Evolutionary conservation across 1,139 yeast species (phyloP).

Genomic region (Geotrichum carabidarum): DNA sequence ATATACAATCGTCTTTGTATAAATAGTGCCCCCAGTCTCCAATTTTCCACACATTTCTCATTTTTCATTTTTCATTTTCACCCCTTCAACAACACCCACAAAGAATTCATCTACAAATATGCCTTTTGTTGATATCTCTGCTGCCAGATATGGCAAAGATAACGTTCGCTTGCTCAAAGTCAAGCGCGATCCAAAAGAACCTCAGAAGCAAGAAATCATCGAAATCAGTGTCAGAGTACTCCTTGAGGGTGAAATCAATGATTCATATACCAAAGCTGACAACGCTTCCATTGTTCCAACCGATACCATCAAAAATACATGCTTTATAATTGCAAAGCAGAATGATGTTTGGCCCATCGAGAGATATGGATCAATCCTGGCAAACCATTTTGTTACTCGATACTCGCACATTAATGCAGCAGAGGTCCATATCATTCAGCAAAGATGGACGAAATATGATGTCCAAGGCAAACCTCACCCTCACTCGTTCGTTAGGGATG

Average conservation of each 20-base stretch:
- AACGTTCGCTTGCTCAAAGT: conserved; percentile 88
- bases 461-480: conserved; percentile 71
- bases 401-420: conserved; percentile 72
- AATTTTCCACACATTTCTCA: background rate
- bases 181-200: conserved; percentile 65
- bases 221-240: conserved; percentile 78
- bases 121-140: conserved; percentile 1
- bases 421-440: conserved; percentile 61
- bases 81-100: background rate
- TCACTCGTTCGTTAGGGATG: conserved; percentile 81
- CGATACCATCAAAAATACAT: conserved; percentile 88
- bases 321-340: conserved; percentile 72
- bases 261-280: conserved; percentile 80
- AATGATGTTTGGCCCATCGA: conserved; percentile 81
- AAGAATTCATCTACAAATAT: background rate
- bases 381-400: conserved; percentile 69
- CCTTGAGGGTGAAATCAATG: conserved; percentile 70
- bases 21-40: background rate
- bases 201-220: conserved; percentile 68
- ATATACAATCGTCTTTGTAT: too few relatives aligned
- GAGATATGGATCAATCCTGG: conserved; percentile 79
- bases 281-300: conserved; percentile 88
- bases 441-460: conserved; percentile 70
- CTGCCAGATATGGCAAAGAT: conserved; percentile 69
- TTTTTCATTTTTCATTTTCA: background rate